phyloP scores from a whole-genome alignment of 2,329 filamentous ascomycete genomes.

The Botrytis deweyae region DNA sequence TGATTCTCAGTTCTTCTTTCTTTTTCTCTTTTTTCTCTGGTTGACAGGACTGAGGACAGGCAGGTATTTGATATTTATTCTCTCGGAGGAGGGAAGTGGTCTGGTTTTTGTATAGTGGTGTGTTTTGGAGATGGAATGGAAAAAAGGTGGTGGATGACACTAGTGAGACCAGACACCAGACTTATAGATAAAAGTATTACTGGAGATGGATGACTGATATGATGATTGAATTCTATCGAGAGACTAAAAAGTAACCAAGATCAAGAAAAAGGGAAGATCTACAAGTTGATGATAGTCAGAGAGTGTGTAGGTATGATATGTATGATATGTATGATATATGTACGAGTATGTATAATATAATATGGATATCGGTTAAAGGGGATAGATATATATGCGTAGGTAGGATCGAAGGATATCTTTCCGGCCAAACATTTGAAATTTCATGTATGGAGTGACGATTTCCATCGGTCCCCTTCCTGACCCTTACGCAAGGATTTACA shows the following conservation, averaged over 20 bases:
- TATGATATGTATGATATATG: not conserved
- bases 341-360: too few relatives aligned
- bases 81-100: not conserved
- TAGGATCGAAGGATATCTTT: not conserved
- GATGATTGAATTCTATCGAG: not conserved
- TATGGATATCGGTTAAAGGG: not conserved
- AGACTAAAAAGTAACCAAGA: not conserved
- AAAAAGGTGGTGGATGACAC: not conserved
- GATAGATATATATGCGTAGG: not conserved
- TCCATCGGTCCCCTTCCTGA: slow-evolving; percentile 1
- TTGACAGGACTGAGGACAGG: too few relatives aligned
- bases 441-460: slow-evolving; percentile 3
- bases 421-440: not conserved
- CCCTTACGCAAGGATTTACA: not conserved
- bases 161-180: not conserved
- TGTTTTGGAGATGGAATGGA: not conserved
- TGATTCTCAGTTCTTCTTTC: not conserved
- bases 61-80: not conserved
- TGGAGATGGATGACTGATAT: not conserved
- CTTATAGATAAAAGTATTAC: not conserved
- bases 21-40: not conserved
- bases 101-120: not conserved
- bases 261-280: not conserved
- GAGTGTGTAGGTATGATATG: not conserved
- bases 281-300: not conserved